Evolutionary conservation across 768 basidiomycete species (phyloP).

Genomic region (Lyophyllum decastes): DNA sequence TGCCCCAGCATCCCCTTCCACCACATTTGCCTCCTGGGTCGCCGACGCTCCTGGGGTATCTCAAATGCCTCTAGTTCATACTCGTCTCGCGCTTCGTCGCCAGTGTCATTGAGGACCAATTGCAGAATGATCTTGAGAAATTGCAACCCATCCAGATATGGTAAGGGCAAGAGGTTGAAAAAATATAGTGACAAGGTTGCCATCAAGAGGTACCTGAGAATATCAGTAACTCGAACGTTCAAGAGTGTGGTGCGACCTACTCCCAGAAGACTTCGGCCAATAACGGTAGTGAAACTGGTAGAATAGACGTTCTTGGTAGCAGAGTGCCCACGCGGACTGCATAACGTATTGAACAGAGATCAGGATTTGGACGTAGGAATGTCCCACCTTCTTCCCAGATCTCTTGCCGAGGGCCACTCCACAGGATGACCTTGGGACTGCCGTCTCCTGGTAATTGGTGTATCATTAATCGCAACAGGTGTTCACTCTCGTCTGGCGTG

Average conservation of each 20-base stretch:
- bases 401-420: constrained; percentile 71
- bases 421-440: constrained; percentile 52
- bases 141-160: constrained; percentile 69
- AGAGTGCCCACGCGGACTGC: constrained; percentile 56
- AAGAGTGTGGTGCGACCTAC: constrained; percentile 41
- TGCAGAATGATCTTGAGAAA: constrained; percentile 40
- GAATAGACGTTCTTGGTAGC: constrained; percentile 40
- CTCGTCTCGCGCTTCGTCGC: constrained; percentile 9
- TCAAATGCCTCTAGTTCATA: constrained; percentile 37
- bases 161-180: constrained; percentile 80
- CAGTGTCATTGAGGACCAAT: background rate
- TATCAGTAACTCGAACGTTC: background rate
- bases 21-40: constrained; percentile 9
- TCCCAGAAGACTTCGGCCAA: constrained; percentile 44
- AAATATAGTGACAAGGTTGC: constrained; percentile 78
- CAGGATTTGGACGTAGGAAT: background rate
- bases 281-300: constrained; percentile 45
- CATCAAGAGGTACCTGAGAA: constrained; percentile 56
- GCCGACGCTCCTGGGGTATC: constrained; percentile 8
- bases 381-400: constrained; percentile 64
- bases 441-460: constrained; percentile 17
- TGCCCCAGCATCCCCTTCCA: constrained; percentile 22
- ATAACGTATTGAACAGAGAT: constrained; percentile 2
- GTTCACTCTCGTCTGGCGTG: constrained; percentile 46
- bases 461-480: constrained; percentile 59